Evolutionary conservation across 306 rosid species (phyloP).

Genomic region (Prunus campanulata): DNA sequence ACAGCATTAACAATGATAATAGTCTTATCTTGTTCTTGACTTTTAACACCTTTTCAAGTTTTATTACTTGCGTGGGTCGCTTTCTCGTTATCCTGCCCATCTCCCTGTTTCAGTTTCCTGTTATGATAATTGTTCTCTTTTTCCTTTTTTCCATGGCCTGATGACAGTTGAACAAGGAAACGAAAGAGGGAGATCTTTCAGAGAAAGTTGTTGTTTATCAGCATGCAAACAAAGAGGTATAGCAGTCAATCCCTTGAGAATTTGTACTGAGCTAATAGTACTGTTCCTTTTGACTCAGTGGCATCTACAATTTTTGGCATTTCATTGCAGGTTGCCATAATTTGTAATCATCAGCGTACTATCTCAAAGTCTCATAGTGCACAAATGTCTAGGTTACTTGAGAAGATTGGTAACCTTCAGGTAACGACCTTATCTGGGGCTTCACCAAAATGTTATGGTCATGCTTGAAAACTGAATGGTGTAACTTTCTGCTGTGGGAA

Average conservation of each 20-base stretch:
- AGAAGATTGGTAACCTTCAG: conserved; percentile 77
- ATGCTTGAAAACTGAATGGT: not conserved
- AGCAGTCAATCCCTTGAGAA: not conserved
- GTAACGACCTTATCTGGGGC: conserved; percentile 34
- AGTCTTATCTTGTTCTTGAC: not conserved
- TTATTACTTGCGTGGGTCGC: not conserved
- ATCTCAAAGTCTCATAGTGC: conserved; percentile 82
- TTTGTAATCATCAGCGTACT: conserved; percentile 93
- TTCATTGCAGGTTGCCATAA: conserved; percentile 83
- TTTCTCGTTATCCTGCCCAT: not conserved
- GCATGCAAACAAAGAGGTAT: conserved; percentile 91
- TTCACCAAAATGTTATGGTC: too few species aligned
- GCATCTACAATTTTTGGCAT: conserved; percentile 21
- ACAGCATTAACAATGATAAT: not conserved
- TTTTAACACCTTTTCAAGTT: not conserved
- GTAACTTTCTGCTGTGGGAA: not conserved
- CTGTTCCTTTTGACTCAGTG: conserved; percentile 5
- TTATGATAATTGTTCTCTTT: not conserved
- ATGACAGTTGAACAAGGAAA: conserved; percentile 65
- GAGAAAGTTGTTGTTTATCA: conserved; percentile 77
- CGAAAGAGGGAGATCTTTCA: conserved; percentile 64
- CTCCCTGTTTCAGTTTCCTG: not conserved
- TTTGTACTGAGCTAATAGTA: not conserved
- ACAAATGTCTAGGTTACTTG: conserved; percentile 70
- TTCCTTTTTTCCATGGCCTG: conserved; percentile 21